These are phyloP conservation scores for Globisporangium nagaii DNA, from an alignment of 352 stramenopile genomes.

Conservation along the genomic window DNA sequence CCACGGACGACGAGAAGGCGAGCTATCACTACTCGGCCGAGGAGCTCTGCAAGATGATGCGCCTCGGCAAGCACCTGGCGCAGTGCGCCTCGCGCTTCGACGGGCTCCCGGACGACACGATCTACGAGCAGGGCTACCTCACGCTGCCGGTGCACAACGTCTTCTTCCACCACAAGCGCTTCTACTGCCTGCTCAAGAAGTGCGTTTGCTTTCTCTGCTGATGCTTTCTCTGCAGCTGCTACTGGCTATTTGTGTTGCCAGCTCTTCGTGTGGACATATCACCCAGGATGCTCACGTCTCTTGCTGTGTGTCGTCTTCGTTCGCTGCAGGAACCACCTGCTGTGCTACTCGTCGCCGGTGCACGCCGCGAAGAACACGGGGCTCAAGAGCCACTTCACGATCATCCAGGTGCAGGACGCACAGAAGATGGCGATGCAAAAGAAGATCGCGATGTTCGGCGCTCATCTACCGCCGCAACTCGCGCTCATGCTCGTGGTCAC, in stretches of 20 bases:
- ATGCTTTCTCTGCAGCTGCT: too few relatives aligned
- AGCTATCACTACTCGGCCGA: slow-evolving; percentile 47
- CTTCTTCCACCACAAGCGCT: slow-evolving; percentile 57
- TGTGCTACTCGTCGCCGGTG: slow-evolving; percentile 38
- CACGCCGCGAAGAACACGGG: slow-evolving; percentile 44
- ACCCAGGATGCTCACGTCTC: background rate
- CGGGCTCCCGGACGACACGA: slow-evolving; percentile 46
- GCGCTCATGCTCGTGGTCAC: slow-evolving; percentile 65
- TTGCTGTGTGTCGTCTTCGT: background rate
- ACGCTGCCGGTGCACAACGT: slow-evolving; percentile 38
- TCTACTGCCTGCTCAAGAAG: slow-evolving; percentile 59
- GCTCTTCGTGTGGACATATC: too few relatives aligned
- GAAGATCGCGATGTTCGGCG: slow-evolving; percentile 59
- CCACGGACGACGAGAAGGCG: slow-evolving; percentile 45
- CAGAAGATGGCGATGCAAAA: slow-evolving; percentile 46
- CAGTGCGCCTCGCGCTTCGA: slow-evolving; percentile 41
- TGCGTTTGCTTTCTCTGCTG: too few relatives aligned
- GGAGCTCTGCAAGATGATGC: slow-evolving; percentile 52
- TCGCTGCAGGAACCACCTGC: slow-evolving; percentile 22
- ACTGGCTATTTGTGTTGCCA: too few relatives aligned
- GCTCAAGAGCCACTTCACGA: slow-evolving; percentile 38
- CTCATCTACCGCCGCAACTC: slow-evolving; percentile 38
- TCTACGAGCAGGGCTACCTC: slow-evolving; percentile 65
- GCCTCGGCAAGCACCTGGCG: slow-evolving; percentile 39
- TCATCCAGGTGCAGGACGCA: slow-evolving; percentile 60